Conservation (phyloP, 2,329 filamentous ascomycete genomes). For the Alternaria postmessia region DNA sequence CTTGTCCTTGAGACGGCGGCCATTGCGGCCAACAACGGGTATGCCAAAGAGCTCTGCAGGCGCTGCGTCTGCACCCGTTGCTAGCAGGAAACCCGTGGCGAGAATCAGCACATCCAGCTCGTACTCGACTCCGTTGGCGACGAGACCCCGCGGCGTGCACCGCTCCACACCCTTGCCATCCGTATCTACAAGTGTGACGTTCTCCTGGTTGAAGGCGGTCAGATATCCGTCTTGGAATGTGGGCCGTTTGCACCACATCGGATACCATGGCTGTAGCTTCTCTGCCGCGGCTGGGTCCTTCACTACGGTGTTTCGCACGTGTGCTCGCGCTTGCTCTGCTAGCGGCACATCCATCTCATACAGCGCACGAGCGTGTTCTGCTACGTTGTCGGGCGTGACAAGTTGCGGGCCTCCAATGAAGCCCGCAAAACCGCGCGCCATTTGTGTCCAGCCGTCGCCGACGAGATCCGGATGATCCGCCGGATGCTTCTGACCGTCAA, state of each 20-base stretch:
- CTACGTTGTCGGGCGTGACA: constrained; percentile 10
- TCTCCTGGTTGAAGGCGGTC: constrained; percentile 63
- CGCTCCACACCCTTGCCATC: constrained; percentile 60
- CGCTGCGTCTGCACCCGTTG: constrained; percentile 10
- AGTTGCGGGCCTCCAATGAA: constrained; percentile 25
- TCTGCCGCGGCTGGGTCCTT: constrained; percentile 59
- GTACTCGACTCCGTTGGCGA: constrained; percentile 58
- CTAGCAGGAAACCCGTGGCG: constrained; percentile 54
- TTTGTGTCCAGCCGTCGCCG: constrained; percentile 58
- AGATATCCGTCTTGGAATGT: constrained; percentile 68
- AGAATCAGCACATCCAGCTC: constrained; percentile 56
- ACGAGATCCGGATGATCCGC: constrained; percentile 53
- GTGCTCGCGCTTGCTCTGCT: constrained; percentile 7
- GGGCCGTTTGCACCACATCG: constrained; percentile 68
- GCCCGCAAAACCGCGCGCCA: constrained; percentile 14
- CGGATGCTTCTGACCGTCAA: constrained; percentile 36
- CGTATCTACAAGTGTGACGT: constrained; percentile 68
- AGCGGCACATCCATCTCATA: constrained; percentile 6
- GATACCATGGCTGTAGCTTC: constrained; percentile 66
- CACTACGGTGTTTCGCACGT: constrained; percentile 44
- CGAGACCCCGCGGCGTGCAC: constrained; percentile 57
- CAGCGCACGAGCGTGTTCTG: constrained; percentile 3
- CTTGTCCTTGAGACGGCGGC: constrained; percentile 55
- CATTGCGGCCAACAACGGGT: constrained; percentile 54
- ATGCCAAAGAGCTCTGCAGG: constrained; percentile 39